Evolutionary conservation across 441 rosid genomes (phyloP).

Genomic region (Corymbia citriodora): DNA sequence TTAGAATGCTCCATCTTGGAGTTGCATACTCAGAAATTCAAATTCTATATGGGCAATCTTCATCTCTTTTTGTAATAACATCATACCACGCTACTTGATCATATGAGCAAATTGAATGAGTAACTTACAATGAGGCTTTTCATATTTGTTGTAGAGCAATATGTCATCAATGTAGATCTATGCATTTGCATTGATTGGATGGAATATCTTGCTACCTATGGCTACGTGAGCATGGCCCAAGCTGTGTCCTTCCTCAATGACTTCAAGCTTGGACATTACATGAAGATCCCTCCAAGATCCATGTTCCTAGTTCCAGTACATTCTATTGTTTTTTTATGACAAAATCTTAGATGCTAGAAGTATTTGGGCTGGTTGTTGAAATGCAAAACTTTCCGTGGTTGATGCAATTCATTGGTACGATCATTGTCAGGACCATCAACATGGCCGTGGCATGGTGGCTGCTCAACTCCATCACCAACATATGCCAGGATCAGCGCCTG

Average conservation of each 20-base stretch:
- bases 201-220: neutral
- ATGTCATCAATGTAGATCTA: too few relatives aligned
- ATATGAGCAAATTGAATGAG: too few relatives aligned
- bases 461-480: neutral
- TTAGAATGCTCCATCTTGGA: neutral
- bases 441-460: neutral
- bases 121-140: too few relatives aligned
- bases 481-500: neutral
- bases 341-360: neutral
- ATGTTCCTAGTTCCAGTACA: neutral
- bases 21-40: neutral
- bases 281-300: neutral
- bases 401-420: neutral
- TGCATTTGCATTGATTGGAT: too few relatives aligned
- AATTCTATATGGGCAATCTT: fast-evolving
- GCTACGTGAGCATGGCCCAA: neutral
- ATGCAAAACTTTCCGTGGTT: neutral
- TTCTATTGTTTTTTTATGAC: neutral
- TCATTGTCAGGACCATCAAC: neutral
- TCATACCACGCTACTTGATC: too few relatives aligned
- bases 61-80: too few relatives aligned
- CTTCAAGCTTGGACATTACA: neutral
- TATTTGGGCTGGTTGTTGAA: neutral
- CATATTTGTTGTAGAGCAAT: too few relatives aligned
- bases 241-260: neutral